Percentiles rank a stretch among this genome's conserved stretches.
Conservation (phyloP, 2,329 filamentous ascomycete species). For the Arthrinium phaeospermum region DNA sequence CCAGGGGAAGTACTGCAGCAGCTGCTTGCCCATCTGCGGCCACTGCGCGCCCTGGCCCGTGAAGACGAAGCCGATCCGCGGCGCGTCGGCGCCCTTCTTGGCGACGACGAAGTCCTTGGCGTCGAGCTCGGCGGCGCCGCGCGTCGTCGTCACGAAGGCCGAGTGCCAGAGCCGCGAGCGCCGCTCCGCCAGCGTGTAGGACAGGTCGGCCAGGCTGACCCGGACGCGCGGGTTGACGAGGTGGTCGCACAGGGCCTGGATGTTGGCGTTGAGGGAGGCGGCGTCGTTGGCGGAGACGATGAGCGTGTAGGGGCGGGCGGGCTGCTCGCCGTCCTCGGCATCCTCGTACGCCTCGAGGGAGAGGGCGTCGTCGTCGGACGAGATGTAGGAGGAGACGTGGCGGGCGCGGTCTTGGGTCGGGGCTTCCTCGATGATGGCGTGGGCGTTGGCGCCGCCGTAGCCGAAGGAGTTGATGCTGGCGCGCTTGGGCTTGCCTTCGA, state of each 20-base stretch:
- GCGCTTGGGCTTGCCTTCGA: constrained; percentile 22
- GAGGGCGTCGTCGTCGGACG: not conserved
- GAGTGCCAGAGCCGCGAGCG: constrained; percentile 30
- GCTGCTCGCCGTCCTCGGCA: no score
- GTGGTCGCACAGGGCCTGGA: constrained; percentile 30
- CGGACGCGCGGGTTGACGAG: constrained; percentile 34
- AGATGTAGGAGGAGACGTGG: not conserved
- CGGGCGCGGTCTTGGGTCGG: not conserved
- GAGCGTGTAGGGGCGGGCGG: not conserved
- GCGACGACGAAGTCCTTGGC: not conserved
- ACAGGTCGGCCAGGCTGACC: constrained; percentile 32
- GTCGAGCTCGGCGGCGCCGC: constrained; percentile 17
- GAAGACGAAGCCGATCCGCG: constrained; percentile 28
- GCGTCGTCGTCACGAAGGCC: constrained; percentile 30
- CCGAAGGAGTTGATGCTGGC: constrained; percentile 43
- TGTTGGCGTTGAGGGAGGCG: constrained; percentile 31
- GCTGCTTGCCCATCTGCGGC: constrained; percentile 30
- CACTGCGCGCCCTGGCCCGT: constrained; percentile 35
- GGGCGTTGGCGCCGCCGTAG: constrained; percentile 42
- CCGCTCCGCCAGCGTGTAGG: constrained; percentile 37
- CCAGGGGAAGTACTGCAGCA: no score
- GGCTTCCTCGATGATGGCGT: constrained; percentile 33
- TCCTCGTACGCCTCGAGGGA: not conserved
- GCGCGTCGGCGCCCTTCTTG: not conserved
- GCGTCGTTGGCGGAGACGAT: constrained; percentile 35